Evolutionary conservation across 2,329 filamentous ascomycete species (phyloP).

Genomic region (Cordyceps pruinosa): DNA sequence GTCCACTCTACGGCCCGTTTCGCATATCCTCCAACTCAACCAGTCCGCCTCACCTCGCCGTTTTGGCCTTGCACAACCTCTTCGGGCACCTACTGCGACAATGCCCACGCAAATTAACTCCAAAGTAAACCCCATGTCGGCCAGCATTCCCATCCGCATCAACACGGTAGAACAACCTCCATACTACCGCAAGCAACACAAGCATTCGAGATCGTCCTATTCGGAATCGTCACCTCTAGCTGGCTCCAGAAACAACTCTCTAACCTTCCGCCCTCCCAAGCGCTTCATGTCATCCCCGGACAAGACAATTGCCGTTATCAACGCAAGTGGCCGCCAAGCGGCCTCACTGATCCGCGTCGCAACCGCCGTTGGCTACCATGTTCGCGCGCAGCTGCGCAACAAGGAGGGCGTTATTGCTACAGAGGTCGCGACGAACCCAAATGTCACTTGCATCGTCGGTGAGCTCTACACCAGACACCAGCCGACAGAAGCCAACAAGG

Average conservation of each 20-base stretch:
- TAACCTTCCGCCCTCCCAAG: constrained; percentile 55
- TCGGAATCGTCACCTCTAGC: constrained; percentile 51
- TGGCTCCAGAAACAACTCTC: constrained; percentile 50
- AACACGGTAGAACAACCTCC: constrained; percentile 27
- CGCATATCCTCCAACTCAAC: background rate
- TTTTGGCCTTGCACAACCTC: constrained; percentile 3
- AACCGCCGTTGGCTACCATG: constrained; percentile 85
- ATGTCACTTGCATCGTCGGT: constrained; percentile 59
- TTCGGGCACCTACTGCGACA: constrained; percentile 12
- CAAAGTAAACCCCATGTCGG: constrained; percentile 32
- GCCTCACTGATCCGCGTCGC: constrained; percentile 92
- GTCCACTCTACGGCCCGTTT: background rate
- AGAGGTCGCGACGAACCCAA: constrained; percentile 75
- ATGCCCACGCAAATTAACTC: constrained; percentile 36
- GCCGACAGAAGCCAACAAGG: constrained; percentile 43
- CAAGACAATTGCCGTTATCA: constrained; percentile 90
- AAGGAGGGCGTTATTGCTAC: constrained; percentile 80
- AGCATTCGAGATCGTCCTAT: constrained; percentile 56
- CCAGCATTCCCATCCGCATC: constrained; percentile 32
- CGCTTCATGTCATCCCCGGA: constrained; percentile 51
- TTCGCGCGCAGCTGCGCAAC: constrained; percentile 85
- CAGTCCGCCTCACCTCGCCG: background rate
- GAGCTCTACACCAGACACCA: constrained; percentile 54
- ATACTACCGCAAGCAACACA: constrained; percentile 41
- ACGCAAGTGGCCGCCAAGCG: constrained; percentile 90